These are phyloP conservation scores for Alternaria rosae DNA, from an alignment of 2,329 filamentous ascomycete genomes.

Conservation along the genomic window DNA sequence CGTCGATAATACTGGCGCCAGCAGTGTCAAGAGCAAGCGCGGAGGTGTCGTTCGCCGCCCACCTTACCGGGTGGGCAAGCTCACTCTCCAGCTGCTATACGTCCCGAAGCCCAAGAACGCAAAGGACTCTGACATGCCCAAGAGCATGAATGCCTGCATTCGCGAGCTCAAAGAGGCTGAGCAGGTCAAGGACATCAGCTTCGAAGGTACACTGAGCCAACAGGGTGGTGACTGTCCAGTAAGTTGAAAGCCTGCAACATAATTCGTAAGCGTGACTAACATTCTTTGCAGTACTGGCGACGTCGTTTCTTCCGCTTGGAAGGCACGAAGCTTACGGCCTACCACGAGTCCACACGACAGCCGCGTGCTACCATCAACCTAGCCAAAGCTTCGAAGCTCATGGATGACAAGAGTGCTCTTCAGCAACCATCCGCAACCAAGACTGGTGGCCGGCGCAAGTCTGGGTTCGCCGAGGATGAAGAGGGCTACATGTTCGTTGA, in stretches of 20 bases:
- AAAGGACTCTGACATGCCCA: constrained; percentile 95
- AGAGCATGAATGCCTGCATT: constrained; percentile 98
- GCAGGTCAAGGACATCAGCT: constrained; percentile 76
- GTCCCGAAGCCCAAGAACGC: constrained; percentile 89
- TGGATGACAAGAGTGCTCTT: constrained; percentile 86
- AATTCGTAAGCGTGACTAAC: constrained; percentile 16
- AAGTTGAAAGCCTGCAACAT: constrained; percentile 54
- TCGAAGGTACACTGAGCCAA: constrained; percentile 90
- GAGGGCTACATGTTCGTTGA: constrained; percentile 99
- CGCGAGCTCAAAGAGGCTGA: constrained; percentile 92
- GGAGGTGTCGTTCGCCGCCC: constrained; percentile 77
- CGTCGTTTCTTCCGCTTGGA: constrained; percentile 95
- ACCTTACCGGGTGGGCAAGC: constrained; percentile 95
- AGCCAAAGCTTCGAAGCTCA: constrained; percentile 88
- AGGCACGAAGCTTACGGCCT: constrained; percentile 90
- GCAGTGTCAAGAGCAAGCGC: constrained; percentile 92
- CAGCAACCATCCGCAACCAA: constrained; percentile 80
- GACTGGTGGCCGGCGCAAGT: constrained; percentile 82
- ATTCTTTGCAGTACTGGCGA: constrained; percentile 80
- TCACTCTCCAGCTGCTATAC: constrained; percentile 92
- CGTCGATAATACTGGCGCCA: constrained; percentile 78
- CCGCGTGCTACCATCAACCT: constrained; percentile 97
- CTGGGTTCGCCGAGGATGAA: constrained; percentile 96
- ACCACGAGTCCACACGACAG: constrained; percentile 93
- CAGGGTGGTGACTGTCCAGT: constrained; percentile 97